Conservation (phyloP, 148 eudicot species). For the Camellia sinensis region DNA sequence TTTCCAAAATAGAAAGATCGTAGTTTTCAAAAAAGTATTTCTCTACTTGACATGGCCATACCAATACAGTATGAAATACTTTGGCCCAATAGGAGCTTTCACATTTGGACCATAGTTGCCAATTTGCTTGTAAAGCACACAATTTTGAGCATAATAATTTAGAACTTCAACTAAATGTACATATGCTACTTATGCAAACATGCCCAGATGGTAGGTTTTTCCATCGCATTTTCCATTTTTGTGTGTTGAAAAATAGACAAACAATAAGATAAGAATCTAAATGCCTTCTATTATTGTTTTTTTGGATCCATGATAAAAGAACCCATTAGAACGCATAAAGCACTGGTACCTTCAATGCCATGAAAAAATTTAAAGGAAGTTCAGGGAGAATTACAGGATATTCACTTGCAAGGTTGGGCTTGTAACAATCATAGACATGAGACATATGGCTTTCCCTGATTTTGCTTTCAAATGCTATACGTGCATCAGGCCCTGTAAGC, state of each 20-base stretch:
- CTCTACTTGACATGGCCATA: background rate
- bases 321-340: background rate
- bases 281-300: background rate
- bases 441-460: slow-evolving; percentile 92
- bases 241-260: background rate
- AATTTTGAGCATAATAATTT: background rate
- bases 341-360: background rate
- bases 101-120: background rate
- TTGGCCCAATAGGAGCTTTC: background rate
- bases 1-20: background rate
- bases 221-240: slow-evolving; percentile 3
- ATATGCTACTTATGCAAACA: background rate
- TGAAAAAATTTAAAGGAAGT: background rate
- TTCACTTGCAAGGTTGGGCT: slow-evolving; percentile 97
- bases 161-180: background rate
- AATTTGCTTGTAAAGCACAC: background rate
- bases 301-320: background rate
- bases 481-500: slow-evolving; percentile 96
- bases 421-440: slow-evolving; percentile 95
- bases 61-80: background rate
- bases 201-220: slow-evolving; percentile 1
- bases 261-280: background rate
- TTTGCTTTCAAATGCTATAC: slow-evolving; percentile 90
- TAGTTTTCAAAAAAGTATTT: background rate
- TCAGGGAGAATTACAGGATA: slow-evolving; percentile 64